Conservation (phyloP, 2,329 filamentous ascomycete species). For the Diplocarpon mali region DNA sequence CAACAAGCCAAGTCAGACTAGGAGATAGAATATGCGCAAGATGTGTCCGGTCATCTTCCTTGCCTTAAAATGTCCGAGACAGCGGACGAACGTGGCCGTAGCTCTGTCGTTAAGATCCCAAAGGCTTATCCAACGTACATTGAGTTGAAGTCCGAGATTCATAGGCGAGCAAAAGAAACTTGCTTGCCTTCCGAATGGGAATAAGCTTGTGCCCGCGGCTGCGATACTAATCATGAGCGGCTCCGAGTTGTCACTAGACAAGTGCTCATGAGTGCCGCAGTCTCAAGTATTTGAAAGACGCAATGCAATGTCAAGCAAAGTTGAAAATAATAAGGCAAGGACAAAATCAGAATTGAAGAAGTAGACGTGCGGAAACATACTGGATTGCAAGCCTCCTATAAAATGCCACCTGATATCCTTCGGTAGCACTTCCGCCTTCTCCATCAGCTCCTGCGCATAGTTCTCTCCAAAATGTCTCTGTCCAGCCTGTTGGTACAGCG, state of each 20-base stretch:
- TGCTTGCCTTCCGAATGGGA: too few species aligned
- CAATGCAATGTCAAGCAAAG: not conserved
- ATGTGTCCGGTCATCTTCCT: not conserved
- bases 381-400: constrained; percentile 83
- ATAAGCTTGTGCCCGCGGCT: too few species aligned
- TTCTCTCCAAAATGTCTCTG: constrained; percentile 92
- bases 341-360: not conserved
- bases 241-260: too few species aligned
- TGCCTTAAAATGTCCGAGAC: constrained; percentile 10
- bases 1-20: not conserved
- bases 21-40: not conserved
- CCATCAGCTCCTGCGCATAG: constrained; percentile 79
- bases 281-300: not conserved
- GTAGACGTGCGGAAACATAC: constrained; percentile 28
- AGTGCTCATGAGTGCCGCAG: too few species aligned
- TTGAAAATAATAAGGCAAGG: not conserved
- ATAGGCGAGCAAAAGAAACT: not conserved
- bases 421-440: constrained; percentile 76
- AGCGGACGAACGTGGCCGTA: not conserved
- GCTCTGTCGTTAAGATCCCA: too few species aligned
- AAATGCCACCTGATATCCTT: constrained; percentile 82
- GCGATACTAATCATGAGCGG: too few species aligned
- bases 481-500: constrained; percentile 52
- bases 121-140: not conserved
- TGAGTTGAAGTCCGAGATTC: not conserved